Evolutionary conservation across 495 filamentous ascomycete genomes (phyloP), one percentile per base, ranked within the genome.

Genomic region (Aspergillus egyptiacus): DNA sequence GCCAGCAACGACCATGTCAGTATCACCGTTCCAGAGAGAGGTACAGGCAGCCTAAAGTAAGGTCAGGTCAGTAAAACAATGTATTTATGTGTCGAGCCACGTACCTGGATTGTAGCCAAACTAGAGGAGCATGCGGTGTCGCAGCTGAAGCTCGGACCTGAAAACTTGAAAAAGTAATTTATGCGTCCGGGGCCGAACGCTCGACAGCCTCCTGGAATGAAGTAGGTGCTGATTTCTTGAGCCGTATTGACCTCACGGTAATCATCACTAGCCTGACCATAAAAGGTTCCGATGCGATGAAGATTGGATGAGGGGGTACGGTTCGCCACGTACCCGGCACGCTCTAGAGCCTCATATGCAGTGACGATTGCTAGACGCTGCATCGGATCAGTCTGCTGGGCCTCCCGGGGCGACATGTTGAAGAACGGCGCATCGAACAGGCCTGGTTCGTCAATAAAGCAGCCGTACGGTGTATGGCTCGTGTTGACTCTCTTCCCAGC

Each of bases 81-180:
- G 1, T 14, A 15, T 5, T 2, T 40, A 10, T n/a, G 7, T 10
- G 11, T 7, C 9, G 30, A 18, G n/a, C 17, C 20, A 32, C 23
- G 23, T 5, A 64, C 24, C 50, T 88, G 80, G 45, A 89, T 77
- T 4, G 84, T 80, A 7, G 85, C 81, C 1, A 84, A 69, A 51
- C 79, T 83, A 20, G 79, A 86, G 6, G 83, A 89, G 58, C 86
- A 91, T n/a, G 86, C 86, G 1, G 86, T 89, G 59, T 91, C 86
- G 28, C 87, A 72, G 50, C 74, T 84, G 63, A 81, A 75, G 46
- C 81, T 87, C 0, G 86, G 85, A 0, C 86, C 86, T 30, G 72
- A 76, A 59, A 88, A 88, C 35, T 82, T 83, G 57, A 89, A 84
- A 57, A 50, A 50, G 31, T 50, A 50, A 48, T 71, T 73, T 58